Base-by-base conservation (phyloP, 2,329 filamentous ascomycete species). In the Waltergamsia citrina region DNA sequence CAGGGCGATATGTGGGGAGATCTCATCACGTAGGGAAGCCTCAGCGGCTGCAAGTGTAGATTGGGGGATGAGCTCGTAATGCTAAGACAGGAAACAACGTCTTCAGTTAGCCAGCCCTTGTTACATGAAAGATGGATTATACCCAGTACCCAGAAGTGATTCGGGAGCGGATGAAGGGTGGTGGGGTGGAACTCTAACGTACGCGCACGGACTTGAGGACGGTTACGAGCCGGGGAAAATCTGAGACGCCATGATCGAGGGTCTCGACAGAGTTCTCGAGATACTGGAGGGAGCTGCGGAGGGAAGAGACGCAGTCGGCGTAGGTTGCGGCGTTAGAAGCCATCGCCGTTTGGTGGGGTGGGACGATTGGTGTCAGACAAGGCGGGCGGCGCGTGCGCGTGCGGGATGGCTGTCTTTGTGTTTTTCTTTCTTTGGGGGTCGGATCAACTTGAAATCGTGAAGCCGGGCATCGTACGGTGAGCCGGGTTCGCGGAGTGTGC, bases 51-150 rank as follows among this genome's bases (percentile, higher is more conserved):
- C 78, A 29, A 95, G 75, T 33, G 84, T 84, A 10, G 82, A 76
- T 53, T 94, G 85, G 12, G 87, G 85, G 46, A 94, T 84, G 27
- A 94, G 78, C 56, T 95, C 88, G 60, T 94, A 95, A 62, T 94
- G 88, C 81, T 93, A 41, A 28, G 29, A n/a, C n/a, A n/a, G n/a
- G n/a, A n/a, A n/a, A n/a, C n/a, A 31, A 31, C 31, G n/a, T 27
- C 40, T 26, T 30, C n/a, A 31, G n/a, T 14, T 26, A 7, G 12
- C 6, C 3, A 24, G 11, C 9, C 14, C 10, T 7, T 27, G 9
- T 6, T 7, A 8, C n/a, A 12, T 21, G 11, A 21, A 23, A 23
- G 17, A 20, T 12, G 8, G 20, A 23, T 20, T 11, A 30, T 12
- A n/a, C n/a, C n/a, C n/a, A n/a, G n/a, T n/a, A n/a, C n/a, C n/a